Base-by-base conservation (phyloP, 768 basidiomycete genomes). In the Termitomyces sp. region DNA sequence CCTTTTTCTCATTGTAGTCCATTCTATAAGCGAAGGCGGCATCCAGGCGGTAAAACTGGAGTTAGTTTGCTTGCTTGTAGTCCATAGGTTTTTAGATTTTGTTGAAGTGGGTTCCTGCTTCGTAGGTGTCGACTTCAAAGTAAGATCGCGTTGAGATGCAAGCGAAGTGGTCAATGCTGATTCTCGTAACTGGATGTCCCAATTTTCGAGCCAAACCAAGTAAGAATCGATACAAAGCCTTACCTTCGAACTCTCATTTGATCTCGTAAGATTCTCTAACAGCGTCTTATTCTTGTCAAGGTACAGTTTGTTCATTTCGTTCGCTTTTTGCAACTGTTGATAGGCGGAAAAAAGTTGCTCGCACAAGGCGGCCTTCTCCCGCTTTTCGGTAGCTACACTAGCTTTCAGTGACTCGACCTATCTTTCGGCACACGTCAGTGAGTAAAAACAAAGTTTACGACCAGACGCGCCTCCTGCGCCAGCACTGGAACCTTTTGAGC, bases 241-340 rank as follows among this genome's bases (percentile, higher is more conserved):
- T 53, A 29, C 59, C 55, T 53, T 56, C 41, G 28, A 51, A 20
- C n/a, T 34, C 29, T 47, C 39, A 36, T 52, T 53, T 5, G 39
- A 18, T n/a, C 13, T 56, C n/a, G 22, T 28, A n/a, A 52, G 36
- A 15, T 49, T 36, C 7, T 52, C 45, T 41, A 41, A 44, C 3
- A 60, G 49, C 8, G n/a, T 37, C 31, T 52, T 55, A 16, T 46
- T 55, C 15, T 49, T 55, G 18, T 46, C 50, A 15, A 48, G 34
- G 24, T 53, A 51, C 16, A 37, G 13, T 36, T 48, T 36, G 46
- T 29, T 60, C 13, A 4, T 52, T 26, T 55, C 50, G 15, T 47
- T 52, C 9, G 37, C 39, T 36, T 47, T 28, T 34, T 22, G 22
- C 39, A 56, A n/a, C 36, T 56, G 56, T 26, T 60, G 51, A 26